Evolutionary conservation across 2,329 filamentous ascomycete species (phyloP), one percentile per base, ranked within the genome.

Genomic region (Polytolypa hystricis): DNA sequence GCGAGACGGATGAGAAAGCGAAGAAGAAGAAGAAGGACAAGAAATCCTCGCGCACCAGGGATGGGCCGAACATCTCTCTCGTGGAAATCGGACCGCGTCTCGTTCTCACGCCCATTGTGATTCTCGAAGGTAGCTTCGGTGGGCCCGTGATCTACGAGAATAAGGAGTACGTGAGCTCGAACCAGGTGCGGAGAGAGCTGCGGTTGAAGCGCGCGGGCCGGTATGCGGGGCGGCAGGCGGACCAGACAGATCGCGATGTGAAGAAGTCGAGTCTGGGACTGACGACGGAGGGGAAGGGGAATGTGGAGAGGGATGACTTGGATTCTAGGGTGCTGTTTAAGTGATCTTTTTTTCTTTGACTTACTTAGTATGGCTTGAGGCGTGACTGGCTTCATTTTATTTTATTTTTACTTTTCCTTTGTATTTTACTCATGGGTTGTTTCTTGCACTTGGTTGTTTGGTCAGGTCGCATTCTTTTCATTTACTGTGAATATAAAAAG

Each of bases 61-160:
- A 60, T 27, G 57, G 58, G 8, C 84, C 82, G 4, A 82, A 93
- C 47, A 68, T 96, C 43, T 81, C 73, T 41, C 71, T 98, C 16
- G 77, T 95, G 2, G 91, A 98, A 62, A 93, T 98, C 43, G 91
- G 91, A 0, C 91, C 91, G 0, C 75, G 91, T 30, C 89, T 95
- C 49, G 86, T 95, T 19, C 68, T 95, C 34, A 95, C 86, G 17
- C 89, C 91, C 1, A 95, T 95, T 47, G 79, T 96, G 39, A 94
- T 96, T 47, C 78, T 93, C 50, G 91, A 98, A 58, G 86, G 85
- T 29, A 87, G 83, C 42, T 96, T 98, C 50, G 89, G 89, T 37
- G 91, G 91, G 0, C 89, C 91, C 3, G 85, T 96, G 46, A 93
- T 98, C 54, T 98, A 93, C 65, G 85, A 96, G 69, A 96, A 96